These are phyloP conservation scores for Dioscorea dumetorum DNA, from an alignment of 106 monocot species.

Conservation along the genomic window DNA sequence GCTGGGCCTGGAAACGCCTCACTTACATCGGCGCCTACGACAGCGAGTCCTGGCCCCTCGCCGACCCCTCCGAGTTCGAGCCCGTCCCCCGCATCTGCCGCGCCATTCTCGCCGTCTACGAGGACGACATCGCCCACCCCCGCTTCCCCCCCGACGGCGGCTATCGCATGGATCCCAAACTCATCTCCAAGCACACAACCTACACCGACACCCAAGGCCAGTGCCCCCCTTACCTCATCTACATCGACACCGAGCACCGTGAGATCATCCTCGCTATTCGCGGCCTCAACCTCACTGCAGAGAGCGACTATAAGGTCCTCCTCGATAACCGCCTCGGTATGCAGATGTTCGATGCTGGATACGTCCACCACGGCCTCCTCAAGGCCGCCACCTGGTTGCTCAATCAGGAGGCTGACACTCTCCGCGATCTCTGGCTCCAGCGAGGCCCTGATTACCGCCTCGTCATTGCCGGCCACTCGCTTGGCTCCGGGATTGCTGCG, in stretches of 20 bases:
- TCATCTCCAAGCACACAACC: constrained; percentile 41
- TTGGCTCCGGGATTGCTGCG: constrained; percentile 78
- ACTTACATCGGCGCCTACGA: constrained; percentile 79
- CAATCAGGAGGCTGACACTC: constrained; percentile 48
- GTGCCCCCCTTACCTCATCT: constrained; percentile 73
- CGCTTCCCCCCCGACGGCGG: constrained; percentile 23
- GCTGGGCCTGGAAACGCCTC: constrained; percentile 79
- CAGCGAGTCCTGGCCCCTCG: constrained; percentile 75
- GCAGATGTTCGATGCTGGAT: constrained; percentile 72
- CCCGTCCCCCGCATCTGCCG: constrained; percentile 64
- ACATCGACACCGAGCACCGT: constrained; percentile 31
- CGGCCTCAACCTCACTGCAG: constrained; percentile 62
- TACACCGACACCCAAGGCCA: constrained; percentile 41
- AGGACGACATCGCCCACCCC: constrained; percentile 43
- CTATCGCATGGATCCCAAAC: constrained; percentile 40
- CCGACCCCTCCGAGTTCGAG: constrained; percentile 48
- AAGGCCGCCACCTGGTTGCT: constrained; percentile 71
- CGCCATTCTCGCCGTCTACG: constrained; percentile 67
- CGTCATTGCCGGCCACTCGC: constrained; percentile 73
- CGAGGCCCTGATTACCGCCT: constrained; percentile 42
- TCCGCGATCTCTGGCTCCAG: constrained; percentile 28
- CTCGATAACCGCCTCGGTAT: constrained; percentile 45
- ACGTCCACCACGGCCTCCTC: constrained; percentile 61
- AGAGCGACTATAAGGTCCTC: constrained; percentile 70
- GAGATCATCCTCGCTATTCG: constrained; percentile 72